Evolutionary conservation across 2,329 filamentous ascomycete genomes (phyloP).

Genomic region (Exophiala dermatitidis): DNA sequence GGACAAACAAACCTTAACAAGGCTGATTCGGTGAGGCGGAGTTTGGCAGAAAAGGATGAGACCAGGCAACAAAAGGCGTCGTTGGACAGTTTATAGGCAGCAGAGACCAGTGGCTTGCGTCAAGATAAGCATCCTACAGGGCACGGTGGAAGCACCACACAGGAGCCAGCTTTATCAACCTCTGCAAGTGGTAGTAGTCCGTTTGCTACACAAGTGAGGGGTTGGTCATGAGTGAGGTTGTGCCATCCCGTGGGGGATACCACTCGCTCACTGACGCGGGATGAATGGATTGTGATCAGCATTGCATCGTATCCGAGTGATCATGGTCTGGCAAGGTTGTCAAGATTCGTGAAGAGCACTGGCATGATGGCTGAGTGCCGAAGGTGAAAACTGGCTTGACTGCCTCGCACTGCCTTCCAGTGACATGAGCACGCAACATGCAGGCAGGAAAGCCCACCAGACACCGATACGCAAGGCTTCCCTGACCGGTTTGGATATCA

Average conservation of each 20-base stretch:
- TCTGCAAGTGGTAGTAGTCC: background rate
- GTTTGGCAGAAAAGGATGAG: background rate
- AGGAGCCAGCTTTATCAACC: background rate
- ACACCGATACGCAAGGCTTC: background rate
- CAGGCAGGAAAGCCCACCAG: background rate
- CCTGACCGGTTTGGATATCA: constrained; percentile 4
- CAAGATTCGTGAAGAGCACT: background rate
- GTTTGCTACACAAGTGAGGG: background rate
- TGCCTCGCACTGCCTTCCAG: background rate
- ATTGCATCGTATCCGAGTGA: background rate
- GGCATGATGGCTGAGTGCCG: background rate
- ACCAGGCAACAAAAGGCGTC: constrained; percentile 13
- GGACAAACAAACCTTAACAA: background rate
- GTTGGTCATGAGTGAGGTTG: background rate
- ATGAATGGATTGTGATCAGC: background rate
- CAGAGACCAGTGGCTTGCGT: background rate
- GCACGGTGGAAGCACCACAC: too few relatives aligned
- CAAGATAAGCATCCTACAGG: too few relatives aligned
- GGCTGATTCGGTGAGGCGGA: constrained; percentile 4
- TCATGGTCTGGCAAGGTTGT: background rate
- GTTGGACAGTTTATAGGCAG: constrained; percentile 7
- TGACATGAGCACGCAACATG: background rate
- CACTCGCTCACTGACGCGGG: background rate
- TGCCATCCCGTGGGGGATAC: background rate
- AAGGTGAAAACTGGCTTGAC: background rate